Base-by-base conservation (phyloP, 2,329 filamentous ascomycete species). In the Alternaria arbusti region DNA sequence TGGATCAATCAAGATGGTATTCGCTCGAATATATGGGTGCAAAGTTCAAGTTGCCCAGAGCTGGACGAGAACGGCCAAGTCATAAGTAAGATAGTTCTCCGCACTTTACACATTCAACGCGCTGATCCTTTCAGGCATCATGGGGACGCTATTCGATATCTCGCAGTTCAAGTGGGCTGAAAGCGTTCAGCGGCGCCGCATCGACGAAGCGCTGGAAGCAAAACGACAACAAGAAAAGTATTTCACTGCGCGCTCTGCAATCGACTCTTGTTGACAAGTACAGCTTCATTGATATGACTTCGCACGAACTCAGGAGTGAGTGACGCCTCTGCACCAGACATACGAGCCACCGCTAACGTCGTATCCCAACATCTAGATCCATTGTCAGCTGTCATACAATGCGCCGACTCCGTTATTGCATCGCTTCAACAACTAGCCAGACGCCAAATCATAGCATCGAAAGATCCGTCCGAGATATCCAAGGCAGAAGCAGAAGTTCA, bases 391-490 rank as follows among this genome's bases (percentile, higher is more conserved):
- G 79, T 83, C 9, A 63, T 83, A 20, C 81, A 82, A 60, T 80
- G 77, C 57, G 81, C 82, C 1, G 82, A 83, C 45, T 79, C 78
- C 0, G 80, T 83, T 26, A 75, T 81, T 10, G 70, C 74, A 11
- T 75, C 74, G 50, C 76, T 65, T 47, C 74, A 67, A 54, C 66
- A 68, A 47, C 17, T 75, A 25, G 32, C 55, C 9, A 17, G 54
- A 17, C 46, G 55, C 15, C 54, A 65, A 17, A 17, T 65, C 6
- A 40, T 43, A 25, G 43, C 45, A 6, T 36, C 57, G 5, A 25
- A 60, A 3, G 36, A 50, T 6, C 47, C 68, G 1, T 49, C 56
- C 4, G 64, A 72, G 9, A 8, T 54, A 0, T 26, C 28, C 4
- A 63, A 65, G 23, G 59, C 72, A 32, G 55, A 65, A 17, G 63